Evolutionary conservation across 768 basidiomycete species (phyloP).

Genomic region (Pleurotus cornucopiae): DNA sequence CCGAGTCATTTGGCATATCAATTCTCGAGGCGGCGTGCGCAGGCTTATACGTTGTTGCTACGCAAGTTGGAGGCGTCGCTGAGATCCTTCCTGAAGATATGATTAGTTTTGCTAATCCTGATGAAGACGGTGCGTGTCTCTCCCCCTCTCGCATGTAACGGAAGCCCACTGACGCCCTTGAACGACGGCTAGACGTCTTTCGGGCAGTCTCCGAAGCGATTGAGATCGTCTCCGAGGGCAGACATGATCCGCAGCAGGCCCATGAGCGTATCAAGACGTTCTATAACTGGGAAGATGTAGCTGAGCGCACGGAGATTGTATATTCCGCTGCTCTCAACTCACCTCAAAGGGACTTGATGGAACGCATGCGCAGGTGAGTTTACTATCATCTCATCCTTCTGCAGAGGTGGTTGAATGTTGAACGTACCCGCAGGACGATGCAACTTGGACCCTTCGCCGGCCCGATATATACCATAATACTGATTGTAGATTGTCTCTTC

Average conservation of each 20-base stretch:
- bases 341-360: conserved; percentile 66
- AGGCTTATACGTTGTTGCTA: conserved; percentile 91
- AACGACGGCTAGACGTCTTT: conserved; percentile 62
- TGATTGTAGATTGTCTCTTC: conserved; percentile 87
- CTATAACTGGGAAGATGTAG: conserved; percentile 83
- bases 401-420: too few species aligned
- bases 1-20: conserved; percentile 96
- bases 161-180: not conserved
- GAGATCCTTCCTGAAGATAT: conserved; percentile 92
- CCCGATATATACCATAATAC: conserved; percentile 81
- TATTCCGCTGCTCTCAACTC: conserved; percentile 66
- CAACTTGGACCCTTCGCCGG: conserved; percentile 78
- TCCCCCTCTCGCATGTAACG: not conserved
- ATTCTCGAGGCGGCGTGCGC: conserved; percentile 95
- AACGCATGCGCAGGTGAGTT: conserved; percentile 67
- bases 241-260: conserved; percentile 71
- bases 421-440: conserved; percentile 52
- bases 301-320: conserved; percentile 78
- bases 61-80: conserved; percentile 91
- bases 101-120: conserved; percentile 92
- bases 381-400: not conserved
- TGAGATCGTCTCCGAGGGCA: conserved; percentile 54
- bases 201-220: conserved; percentile 82
- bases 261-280: conserved; percentile 77
- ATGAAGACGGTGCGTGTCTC: conserved; percentile 78